Conservation (phyloP, 768 basidiomycete genomes). For the Agaricus sinodeliciosus region DNA sequence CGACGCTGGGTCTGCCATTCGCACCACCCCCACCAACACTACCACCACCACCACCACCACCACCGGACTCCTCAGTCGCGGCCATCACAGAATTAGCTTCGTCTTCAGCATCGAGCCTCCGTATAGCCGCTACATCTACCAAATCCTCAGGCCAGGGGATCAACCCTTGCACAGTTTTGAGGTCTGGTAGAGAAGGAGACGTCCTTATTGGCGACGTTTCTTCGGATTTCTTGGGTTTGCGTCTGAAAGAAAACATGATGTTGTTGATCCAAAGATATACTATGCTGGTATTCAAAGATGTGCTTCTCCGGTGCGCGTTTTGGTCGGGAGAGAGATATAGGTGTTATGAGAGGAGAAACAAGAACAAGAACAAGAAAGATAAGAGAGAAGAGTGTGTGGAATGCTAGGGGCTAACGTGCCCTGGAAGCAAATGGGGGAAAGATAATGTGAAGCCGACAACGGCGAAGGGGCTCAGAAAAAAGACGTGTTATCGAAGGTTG, state of each 20-base stretch:
- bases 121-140: slow-evolving; percentile 64
- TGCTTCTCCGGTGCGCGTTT: too few relatives aligned
- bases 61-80: background rate
- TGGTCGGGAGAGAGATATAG: too few relatives aligned
- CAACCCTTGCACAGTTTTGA: slow-evolving; percentile 47
- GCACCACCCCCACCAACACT: background rate
- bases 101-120: slow-evolving; percentile 23
- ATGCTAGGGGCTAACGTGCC: too few relatives aligned
- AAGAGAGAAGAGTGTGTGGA: too few relatives aligned
- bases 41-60: background rate
- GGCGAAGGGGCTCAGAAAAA: too few relatives aligned
- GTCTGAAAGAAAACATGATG: slow-evolving; percentile 79
- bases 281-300: too few relatives aligned
- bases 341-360: too few relatives aligned
- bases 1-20: slow-evolving; percentile 12
- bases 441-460: too few relatives aligned
- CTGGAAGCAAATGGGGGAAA: background rate
- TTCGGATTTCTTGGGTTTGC: slow-evolving; percentile 53
- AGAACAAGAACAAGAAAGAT: too few relatives aligned
- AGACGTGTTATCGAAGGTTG: too few relatives aligned
- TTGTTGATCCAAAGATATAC: slow-evolving; percentile 17
- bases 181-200: slow-evolving; percentile 78
- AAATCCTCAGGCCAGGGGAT: slow-evolving; percentile 84
- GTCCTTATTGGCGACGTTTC: slow-evolving; percentile 47
- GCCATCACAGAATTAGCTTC: background rate